phyloP scores from a whole-genome alignment of 352 stramenopile species.

The Globisporangium mamillatum region DNA sequence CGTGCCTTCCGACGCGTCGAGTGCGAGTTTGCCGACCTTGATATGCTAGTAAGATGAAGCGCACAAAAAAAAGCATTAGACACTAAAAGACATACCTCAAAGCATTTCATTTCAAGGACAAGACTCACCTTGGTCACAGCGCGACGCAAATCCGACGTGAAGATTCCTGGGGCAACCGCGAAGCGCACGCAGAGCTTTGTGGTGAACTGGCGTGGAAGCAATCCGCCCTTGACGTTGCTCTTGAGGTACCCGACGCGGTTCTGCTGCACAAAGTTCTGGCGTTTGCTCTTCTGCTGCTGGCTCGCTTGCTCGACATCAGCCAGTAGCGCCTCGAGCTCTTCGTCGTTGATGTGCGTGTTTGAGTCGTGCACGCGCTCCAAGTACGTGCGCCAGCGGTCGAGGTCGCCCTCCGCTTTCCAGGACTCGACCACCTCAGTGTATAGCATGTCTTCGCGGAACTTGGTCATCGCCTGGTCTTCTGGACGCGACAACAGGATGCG shows the following conservation, averaged over 20 bases:
- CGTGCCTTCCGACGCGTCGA: constrained; percentile 50
- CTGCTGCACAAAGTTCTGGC: constrained; percentile 45
- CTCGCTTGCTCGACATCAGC: constrained; percentile 33
- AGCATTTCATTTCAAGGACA: background rate
- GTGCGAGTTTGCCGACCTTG: constrained; percentile 49
- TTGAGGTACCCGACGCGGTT: constrained; percentile 42
- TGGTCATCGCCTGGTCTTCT: constrained; percentile 54
- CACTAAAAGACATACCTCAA: background rate
- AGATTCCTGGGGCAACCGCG: constrained; percentile 66
- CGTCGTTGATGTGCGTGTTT: constrained; percentile 44
- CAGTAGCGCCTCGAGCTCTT: constrained; percentile 35
- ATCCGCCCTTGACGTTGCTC: constrained; percentile 37
- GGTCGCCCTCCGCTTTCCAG: constrained; percentile 48
- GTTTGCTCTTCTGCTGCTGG: constrained; percentile 38
- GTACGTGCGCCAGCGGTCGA: constrained; percentile 58
- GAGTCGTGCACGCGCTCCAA: constrained; percentile 53
- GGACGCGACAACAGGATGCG: constrained; percentile 45
- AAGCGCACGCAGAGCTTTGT: constrained; percentile 79
- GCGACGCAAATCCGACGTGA: constrained; percentile 63
- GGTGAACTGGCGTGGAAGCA: constrained; percentile 72
- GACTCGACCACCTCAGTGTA: constrained; percentile 59
- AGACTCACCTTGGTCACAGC: constrained; percentile 54
- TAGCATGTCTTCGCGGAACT: constrained; percentile 72
- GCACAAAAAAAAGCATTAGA: constrained; percentile 18
- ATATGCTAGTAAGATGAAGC: constrained; percentile 43